Percentiles rank a stretch among this genome's conserved stretches.
Evolutionary conservation across 1,284 basidiomycete genomes (phyloP).

Genomic region (Crepidotus sp.): DNA sequence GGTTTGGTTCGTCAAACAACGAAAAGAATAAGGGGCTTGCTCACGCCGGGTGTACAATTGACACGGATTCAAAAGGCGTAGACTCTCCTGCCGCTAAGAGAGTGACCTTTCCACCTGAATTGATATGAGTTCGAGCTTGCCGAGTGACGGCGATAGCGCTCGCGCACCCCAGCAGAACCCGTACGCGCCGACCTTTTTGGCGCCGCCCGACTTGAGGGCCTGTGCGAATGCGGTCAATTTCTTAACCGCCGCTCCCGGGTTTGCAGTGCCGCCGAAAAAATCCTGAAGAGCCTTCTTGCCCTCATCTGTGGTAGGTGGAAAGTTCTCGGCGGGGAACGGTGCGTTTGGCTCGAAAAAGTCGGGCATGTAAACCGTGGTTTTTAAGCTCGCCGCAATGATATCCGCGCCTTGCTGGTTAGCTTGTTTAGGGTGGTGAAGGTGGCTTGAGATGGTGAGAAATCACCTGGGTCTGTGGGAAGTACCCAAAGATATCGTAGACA

Average conservation of each 20-base stretch:
- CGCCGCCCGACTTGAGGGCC: constrained; percentile 37
- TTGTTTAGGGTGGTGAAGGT: no score
- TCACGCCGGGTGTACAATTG: constrained; percentile 50
- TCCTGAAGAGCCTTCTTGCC: constrained; percentile 41
- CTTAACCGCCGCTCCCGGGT: constrained; percentile 32
- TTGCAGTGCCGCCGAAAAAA: constrained; percentile 47
- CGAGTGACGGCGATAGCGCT: constrained; percentile 9
- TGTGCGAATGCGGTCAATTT: constrained; percentile 41
- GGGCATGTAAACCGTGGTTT: constrained; percentile 46
- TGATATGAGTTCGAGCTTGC: constrained; percentile 20
- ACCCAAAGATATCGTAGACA: constrained; percentile 63
- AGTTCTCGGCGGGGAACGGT: constrained; percentile 41
- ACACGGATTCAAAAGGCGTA: constrained; percentile 41
- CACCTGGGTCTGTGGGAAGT: constrained; percentile 47
- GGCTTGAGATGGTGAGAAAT: no score
- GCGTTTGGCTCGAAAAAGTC: constrained; percentile 53
- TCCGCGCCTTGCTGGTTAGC: constrained; percentile 59
- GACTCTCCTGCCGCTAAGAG: constrained; percentile 28
- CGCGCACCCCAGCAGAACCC: constrained; percentile 52
- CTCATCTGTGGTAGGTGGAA: constrained; percentile 46
- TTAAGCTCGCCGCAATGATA: constrained; percentile 44
- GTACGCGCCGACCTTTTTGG: constrained; percentile 40
- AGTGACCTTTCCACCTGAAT: constrained; percentile 41
- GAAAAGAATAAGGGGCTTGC: constrained; percentile 18
- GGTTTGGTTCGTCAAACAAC: background rate